A percentile compares a stretch with the other conserved stretches of the same genome.
Conservation (phyloP, 2,329 filamentous ascomycete species). For the Monosporascus sp. region DNA sequence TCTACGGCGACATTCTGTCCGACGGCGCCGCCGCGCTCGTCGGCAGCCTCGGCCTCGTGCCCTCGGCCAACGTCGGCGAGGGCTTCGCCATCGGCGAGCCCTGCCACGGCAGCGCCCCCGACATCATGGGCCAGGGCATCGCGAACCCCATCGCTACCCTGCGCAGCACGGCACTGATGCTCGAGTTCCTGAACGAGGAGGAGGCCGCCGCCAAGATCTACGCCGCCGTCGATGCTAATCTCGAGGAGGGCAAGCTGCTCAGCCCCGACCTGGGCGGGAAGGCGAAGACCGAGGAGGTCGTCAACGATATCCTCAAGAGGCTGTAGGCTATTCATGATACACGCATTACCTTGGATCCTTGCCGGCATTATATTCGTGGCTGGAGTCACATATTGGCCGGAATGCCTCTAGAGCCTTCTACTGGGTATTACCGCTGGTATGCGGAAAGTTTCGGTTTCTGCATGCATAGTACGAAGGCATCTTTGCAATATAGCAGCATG, state of each 20-base stretch:
- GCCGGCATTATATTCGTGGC: too few relatives aligned
- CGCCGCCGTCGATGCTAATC: constrained; percentile 81
- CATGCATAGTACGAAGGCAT: too few relatives aligned
- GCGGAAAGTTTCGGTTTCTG: too few relatives aligned
- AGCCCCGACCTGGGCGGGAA: constrained; percentile 87
- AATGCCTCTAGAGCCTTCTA: too few relatives aligned
- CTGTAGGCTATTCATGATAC: constrained; percentile 45
- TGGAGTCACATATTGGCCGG: too few relatives aligned
- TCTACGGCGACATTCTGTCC: constrained; percentile 95
- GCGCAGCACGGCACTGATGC: constrained; percentile 85
- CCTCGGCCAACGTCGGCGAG: constrained; percentile 91
- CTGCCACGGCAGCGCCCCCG: constrained; percentile 92
- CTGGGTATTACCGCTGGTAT: too few relatives aligned
- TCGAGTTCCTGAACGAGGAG: constrained; percentile 90
- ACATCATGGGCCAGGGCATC: constrained; percentile 88
- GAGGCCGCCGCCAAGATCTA: constrained; percentile 86
- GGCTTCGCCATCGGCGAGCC: constrained; percentile 95
- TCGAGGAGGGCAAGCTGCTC: constrained; percentile 75
- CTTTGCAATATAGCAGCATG: too few relatives aligned
- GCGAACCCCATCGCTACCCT: constrained; percentile 96
- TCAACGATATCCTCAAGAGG: constrained; percentile 79
- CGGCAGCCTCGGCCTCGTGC: constrained; percentile 85
- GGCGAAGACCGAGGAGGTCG: constrained; percentile 78
- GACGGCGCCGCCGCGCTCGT: constrained; percentile 94
- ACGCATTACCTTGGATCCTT: too few relatives aligned